Conservation (phyloP, 2,329 filamentous ascomycete species). For the Dryadomyces quercivorus region DNA sequence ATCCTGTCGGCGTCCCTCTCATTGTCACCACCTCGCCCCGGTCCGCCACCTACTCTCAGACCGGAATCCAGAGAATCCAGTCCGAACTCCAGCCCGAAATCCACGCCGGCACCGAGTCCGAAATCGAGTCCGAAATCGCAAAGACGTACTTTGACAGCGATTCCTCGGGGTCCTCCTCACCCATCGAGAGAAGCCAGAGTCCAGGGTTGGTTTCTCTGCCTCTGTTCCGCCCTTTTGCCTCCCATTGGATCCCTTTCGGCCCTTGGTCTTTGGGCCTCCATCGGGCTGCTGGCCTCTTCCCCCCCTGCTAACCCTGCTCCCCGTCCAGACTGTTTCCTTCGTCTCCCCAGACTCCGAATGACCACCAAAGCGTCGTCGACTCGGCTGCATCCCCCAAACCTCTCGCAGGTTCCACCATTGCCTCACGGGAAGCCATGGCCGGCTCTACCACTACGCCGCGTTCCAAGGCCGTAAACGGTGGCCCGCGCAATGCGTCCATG, state of each 20-base stretch:
- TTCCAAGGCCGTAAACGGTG: constrained; percentile 25
- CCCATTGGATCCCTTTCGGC: neutral
- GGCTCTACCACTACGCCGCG: constrained; percentile 29
- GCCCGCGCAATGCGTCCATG: constrained; percentile 71
- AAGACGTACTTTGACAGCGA: constrained; percentile 25
- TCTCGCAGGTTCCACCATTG: constrained; percentile 25
- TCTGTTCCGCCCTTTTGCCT: neutral
- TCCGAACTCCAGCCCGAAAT: constrained; percentile 3
- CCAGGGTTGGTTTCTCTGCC: constrained; percentile 19
- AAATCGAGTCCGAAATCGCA: constrained; percentile 11
- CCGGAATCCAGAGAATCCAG: too few species aligned
- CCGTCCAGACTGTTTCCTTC: constrained; percentile 15
- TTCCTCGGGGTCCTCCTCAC: constrained; percentile 21
- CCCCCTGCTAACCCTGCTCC: neutral
- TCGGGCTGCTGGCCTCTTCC: neutral
- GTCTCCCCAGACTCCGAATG: constrained; percentile 31
- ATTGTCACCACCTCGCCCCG: constrained; percentile 20
- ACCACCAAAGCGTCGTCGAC: constrained; percentile 31
- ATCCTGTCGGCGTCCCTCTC: constrained; percentile 18
- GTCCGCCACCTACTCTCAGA: constrained; percentile 13
- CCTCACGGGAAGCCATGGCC: constrained; percentile 32
- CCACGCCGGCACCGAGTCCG: too few species aligned
- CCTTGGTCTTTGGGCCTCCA: neutral
- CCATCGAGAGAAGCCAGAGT: constrained; percentile 16
- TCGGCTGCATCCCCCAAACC: constrained; percentile 30